Percentiles rank a stretch among this genome's conserved stretches.
phyloP scores from a whole-genome alignment of 441 rosid species.

The Pelargonium australe region DNA sequence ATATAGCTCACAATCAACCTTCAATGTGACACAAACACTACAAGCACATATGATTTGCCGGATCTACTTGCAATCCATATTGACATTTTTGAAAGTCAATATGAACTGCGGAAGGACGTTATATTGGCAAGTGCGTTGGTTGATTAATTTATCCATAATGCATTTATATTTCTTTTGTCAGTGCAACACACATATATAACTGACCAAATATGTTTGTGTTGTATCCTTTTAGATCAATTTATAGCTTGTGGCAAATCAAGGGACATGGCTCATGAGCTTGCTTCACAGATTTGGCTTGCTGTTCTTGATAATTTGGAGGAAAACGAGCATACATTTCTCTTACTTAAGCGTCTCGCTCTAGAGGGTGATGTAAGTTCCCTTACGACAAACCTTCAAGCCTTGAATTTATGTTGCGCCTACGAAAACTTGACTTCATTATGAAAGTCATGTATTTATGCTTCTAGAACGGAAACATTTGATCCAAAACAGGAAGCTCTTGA shows the following conservation, averaged over 20 bases:
- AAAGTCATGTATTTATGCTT: background rate
- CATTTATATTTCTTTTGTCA: background rate
- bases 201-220: background rate
- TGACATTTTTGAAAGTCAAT: background rate
- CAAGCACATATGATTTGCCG: background rate
- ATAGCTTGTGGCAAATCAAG: slow-evolving; percentile 67
- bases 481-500: no score
- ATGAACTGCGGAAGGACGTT: background rate
- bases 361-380: slow-evolving; percentile 61
- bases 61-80: no score
- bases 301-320: slow-evolving; percentile 78
- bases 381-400: background rate
- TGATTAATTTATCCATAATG: background rate
- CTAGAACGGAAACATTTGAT: background rate
- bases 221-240: slow-evolving; percentile 61
- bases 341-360: slow-evolving; percentile 65
- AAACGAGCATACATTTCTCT: slow-evolving; percentile 51
- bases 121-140: background rate
- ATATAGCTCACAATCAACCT: no score
- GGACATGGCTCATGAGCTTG: slow-evolving; percentile 64
- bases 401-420: no score
- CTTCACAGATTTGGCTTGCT: slow-evolving; percentile 69
- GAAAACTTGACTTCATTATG: background rate
- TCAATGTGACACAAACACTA: no score
- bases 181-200: background rate